A percentile compares a stretch with the other conserved stretches of the same genome.
Evolutionary conservation across 352 stramenopile species (phyloP).

Genomic region (Globisporangium sylvaticum): DNA sequence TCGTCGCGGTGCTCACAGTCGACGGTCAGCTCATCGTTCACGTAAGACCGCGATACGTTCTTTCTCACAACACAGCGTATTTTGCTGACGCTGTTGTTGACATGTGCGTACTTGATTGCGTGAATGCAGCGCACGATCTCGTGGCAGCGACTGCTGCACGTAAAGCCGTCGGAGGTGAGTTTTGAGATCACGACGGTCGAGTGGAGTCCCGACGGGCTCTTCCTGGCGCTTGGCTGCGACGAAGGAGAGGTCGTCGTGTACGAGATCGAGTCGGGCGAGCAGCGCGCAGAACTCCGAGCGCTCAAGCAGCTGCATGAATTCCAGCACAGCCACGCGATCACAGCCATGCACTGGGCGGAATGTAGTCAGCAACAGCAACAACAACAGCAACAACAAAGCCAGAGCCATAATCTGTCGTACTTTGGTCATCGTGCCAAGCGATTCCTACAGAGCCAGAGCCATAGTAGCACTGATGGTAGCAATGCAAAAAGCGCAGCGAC

Average conservation of each 20-base stretch:
- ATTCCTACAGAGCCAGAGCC: conserved; percentile 20
- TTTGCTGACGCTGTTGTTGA: background rate
- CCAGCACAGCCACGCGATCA: conserved; percentile 37
- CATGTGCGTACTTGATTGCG: background rate
- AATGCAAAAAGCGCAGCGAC: conserved; percentile 1
- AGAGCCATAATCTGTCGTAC: conserved; percentile 16
- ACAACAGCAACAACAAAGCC: conserved; percentile 6
- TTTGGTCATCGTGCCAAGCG: conserved; percentile 32
- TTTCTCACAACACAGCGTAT: too few species aligned
- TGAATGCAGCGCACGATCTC: conserved; percentile 56
- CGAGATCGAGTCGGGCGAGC: conserved; percentile 51
- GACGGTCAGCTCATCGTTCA: conserved; percentile 72
- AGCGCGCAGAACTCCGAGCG: conserved; percentile 22
- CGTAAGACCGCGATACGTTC: conserved; percentile 28
- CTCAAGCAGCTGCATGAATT: conserved; percentile 25
- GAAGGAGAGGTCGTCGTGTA: conserved; percentile 69
- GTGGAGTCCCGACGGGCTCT: conserved; percentile 65
- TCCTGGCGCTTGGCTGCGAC: conserved; percentile 62
- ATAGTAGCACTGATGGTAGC: background rate
- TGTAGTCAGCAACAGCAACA: background rate
- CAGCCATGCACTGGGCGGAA: conserved; percentile 52
- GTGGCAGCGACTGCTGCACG: conserved; percentile 71
- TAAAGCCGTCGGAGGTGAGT: conserved; percentile 55
- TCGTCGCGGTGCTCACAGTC: conserved; percentile 62
- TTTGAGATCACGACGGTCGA: conserved; percentile 50